Evolutionary conservation across 306 rosid species (phyloP).

Genomic region (Dryas drummondii): DNA sequence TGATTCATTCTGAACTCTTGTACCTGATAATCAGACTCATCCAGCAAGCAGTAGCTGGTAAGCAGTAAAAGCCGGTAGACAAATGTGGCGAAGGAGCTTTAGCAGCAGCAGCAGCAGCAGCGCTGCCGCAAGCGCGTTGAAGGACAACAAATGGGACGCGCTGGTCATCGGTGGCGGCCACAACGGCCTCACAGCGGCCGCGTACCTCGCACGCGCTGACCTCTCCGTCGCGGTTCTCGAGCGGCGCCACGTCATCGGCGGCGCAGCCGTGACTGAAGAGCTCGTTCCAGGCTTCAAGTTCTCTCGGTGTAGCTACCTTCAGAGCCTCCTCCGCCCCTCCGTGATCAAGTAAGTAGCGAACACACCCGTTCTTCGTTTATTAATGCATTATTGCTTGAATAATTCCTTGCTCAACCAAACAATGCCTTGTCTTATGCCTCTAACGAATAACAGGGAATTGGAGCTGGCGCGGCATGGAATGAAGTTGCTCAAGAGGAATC

Average conservation of each 20-base stretch:
- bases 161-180: slow-evolving; percentile 90
- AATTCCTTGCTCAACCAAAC: neutral
- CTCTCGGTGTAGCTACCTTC: slow-evolving; percentile 92
- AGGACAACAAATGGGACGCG: slow-evolving; percentile 85
- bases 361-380: neutral
- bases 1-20: too few species aligned
- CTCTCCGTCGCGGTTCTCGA: slow-evolving; percentile 94
- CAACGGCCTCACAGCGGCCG: slow-evolving; percentile 92
- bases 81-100: slow-evolving; percentile 73
- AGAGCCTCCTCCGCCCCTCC: slow-evolving; percentile 86
- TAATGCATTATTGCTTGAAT: neutral
- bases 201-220: slow-evolving; percentile 83
- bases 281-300: slow-evolving; percentile 84
- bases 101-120: slow-evolving; percentile 27
- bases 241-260: slow-evolving; percentile 86
- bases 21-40: neutral
- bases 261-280: slow-evolving; percentile 90
- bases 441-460: slow-evolving; percentile 45
- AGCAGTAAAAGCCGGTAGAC: neutral
- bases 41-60: neutral
- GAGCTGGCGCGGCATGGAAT: slow-evolving; percentile 78
- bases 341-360: slow-evolving; percentile 44
- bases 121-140: slow-evolving; percentile 26
- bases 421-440: neutral
- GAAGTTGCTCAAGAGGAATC: slow-evolving; percentile 77